phyloP scores from a whole-genome alignment of 768 basidiomycete species.

The Boletus subcaerulescens region DNA sequence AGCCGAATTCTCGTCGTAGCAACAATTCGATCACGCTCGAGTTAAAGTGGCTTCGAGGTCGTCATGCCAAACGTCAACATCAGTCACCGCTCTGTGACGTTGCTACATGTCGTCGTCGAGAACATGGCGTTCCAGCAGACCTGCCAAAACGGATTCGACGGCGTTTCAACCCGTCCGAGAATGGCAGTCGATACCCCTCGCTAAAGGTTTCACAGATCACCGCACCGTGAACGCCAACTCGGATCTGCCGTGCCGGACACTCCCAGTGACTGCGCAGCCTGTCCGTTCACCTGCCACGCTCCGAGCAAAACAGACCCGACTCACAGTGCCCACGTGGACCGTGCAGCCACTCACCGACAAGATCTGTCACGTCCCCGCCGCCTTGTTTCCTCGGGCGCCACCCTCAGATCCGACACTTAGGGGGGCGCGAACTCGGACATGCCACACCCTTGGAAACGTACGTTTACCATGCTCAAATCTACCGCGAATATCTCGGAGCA shows the following conservation, averaged over 20 bases:
- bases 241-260: background rate
- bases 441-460: background rate
- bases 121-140: no score
- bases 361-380: background rate
- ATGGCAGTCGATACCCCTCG: background rate
- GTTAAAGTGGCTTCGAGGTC: slow-evolving; percentile 13
- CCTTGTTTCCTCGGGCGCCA: slow-evolving; percentile 6
- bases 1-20: no score
- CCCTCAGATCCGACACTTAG: background rate
- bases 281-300: no score
- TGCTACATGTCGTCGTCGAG: background rate
- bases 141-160: background rate
- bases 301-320: no score
- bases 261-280: no score
- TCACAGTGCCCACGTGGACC: background rate
- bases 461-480: slow-evolving; percentile 9
- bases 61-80: slow-evolving; percentile 15
- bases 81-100: background rate
- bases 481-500: slow-evolving; percentile 19
- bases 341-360: background rate
- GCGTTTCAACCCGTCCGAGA: slow-evolving; percentile 11
- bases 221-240: background rate
- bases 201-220: background rate
- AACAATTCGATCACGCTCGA: slow-evolving; percentile 9
- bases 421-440: background rate